These are phyloP conservation scores for Ceratobasidium papillatum DNA, from an alignment of 1,284 basidiomycete genomes.

Conservation along the genomic window DNA sequence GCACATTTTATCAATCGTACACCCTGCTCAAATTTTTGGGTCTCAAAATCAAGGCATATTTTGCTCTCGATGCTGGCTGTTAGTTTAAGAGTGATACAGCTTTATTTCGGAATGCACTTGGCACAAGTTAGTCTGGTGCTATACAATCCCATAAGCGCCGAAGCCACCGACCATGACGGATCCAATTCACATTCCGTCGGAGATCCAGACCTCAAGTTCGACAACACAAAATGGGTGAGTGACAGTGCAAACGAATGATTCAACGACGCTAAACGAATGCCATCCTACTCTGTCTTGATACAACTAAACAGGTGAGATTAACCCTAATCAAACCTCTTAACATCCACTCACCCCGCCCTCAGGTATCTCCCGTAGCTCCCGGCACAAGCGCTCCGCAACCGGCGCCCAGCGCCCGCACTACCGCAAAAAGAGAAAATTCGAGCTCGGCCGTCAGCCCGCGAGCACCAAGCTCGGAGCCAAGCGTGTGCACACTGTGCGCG, in stretches of 20 bases:
- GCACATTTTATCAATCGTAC: slow-evolving; percentile 1
- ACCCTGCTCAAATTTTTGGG: background rate
- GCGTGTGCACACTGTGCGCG: slow-evolving; percentile 91
- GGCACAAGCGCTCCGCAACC: slow-evolving; percentile 93
- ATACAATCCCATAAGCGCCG: slow-evolving; percentile 22
- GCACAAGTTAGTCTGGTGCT: slow-evolving; percentile 29
- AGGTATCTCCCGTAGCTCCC: slow-evolving; percentile 94
- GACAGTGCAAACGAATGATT: background rate
- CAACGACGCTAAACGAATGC: background rate
- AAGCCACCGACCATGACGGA: slow-evolving; percentile 26
- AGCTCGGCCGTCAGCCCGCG: slow-evolving; percentile 95
- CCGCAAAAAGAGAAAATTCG: slow-evolving; percentile 99
- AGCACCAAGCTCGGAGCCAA: slow-evolving; percentile 94
- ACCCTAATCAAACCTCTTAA: background rate
- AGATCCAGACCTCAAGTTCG: slow-evolving; percentile 34
- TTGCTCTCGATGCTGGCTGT: too few species aligned
- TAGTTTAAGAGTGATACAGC: too few species aligned
- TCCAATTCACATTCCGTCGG: slow-evolving; percentile 23
- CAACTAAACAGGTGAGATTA: slow-evolving; percentile 13
- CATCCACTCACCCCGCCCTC: background rate
- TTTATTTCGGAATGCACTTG: too few species aligned
- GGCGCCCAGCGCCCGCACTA: slow-evolving; percentile 95
- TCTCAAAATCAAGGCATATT: too few species aligned
- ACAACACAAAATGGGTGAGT: slow-evolving; percentile 41
- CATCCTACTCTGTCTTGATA: too few species aligned